phyloP scores from a whole-genome alignment of 2,329 filamentous ascomycete genomes.

The Fusarium graminum region DNA sequence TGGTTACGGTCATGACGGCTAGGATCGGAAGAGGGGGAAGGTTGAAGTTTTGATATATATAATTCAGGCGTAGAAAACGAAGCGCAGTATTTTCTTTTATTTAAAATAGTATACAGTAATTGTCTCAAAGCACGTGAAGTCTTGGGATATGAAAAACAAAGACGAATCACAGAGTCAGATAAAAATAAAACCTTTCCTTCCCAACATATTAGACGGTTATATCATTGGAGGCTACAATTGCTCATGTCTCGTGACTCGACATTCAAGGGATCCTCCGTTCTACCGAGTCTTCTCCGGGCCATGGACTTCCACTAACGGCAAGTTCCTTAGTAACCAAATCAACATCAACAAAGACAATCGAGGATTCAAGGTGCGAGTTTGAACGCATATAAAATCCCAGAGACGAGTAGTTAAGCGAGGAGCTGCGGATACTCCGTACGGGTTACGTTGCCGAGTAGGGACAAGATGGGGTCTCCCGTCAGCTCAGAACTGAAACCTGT shows the following conservation, averaged over 20 bases:
- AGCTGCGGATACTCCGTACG: slow-evolving; percentile 2
- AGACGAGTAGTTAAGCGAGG: not conserved
- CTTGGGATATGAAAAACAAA: slow-evolving; percentile 1
- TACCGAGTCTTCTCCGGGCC: slow-evolving; percentile 49
- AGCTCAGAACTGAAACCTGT: slow-evolving; percentile 30
- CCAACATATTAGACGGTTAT: slow-evolving; percentile 25
- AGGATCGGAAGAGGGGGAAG: slow-evolving; percentile 18
- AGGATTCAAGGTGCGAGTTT: not conserved
- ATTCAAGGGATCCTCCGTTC: slow-evolving; percentile 42
- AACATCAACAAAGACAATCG: not conserved
- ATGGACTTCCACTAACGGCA: not conserved
- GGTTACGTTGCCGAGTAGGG: not conserved
- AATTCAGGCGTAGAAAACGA: not conserved
- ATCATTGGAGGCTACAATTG: slow-evolving; percentile 30
- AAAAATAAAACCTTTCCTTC: slow-evolving; percentile 29
- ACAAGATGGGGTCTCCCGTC: slow-evolving; percentile 2
- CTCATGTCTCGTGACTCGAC: slow-evolving; percentile 46
- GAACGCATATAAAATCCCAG: not conserved
- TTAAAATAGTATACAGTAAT: not conserved
- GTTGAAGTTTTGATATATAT: slow-evolving; percentile 1
- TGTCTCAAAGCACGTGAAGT: not conserved
- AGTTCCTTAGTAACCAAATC: not conserved
- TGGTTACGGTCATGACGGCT: slow-evolving; percentile 48
- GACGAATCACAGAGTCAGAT: slow-evolving; percentile 2
- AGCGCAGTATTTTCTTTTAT: not conserved